A percentile compares a stretch with the other conserved stretches of the same genome.
phyloP scores from a whole-genome alignment of 1,284 basidiomycete species.

The Fistulina hepatica region DNA sequence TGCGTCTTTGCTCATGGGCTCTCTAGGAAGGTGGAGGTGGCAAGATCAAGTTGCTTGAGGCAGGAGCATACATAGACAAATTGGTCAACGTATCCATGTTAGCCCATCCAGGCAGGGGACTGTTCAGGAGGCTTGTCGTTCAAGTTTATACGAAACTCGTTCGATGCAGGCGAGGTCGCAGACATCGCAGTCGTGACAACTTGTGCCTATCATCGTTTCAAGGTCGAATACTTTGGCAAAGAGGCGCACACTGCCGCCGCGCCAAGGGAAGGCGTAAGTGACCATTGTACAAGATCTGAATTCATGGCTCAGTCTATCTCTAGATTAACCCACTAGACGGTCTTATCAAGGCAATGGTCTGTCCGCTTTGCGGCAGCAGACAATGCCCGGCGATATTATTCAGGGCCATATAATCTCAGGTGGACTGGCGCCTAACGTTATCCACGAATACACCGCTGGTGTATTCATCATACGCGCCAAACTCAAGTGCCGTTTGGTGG shows the following conservation, averaged over 20 bases:
- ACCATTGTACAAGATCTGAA: not conserved
- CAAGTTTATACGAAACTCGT: not conserved
- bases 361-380: not conserved
- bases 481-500: not conserved
- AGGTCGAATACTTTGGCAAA: not conserved
- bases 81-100: not conserved
- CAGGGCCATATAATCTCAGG: not conserved
- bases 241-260: not conserved
- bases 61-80: not conserved
- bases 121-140: not conserved
- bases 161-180: not conserved
- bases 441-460: not conserved
- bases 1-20: too few species aligned
- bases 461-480: not conserved
- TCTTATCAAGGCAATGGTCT: not conserved
- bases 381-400: not conserved
- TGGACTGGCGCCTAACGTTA: not conserved
- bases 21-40: constrained; percentile 1
- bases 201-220: not conserved
- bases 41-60: not conserved
- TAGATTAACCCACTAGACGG: constrained; percentile 1
- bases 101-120: not conserved
- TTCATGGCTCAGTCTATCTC: not conserved
- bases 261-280: not conserved
- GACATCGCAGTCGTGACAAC: not conserved